Conservation (phyloP, 345 rosid species). For the Pelargonium nanum region DNA sequence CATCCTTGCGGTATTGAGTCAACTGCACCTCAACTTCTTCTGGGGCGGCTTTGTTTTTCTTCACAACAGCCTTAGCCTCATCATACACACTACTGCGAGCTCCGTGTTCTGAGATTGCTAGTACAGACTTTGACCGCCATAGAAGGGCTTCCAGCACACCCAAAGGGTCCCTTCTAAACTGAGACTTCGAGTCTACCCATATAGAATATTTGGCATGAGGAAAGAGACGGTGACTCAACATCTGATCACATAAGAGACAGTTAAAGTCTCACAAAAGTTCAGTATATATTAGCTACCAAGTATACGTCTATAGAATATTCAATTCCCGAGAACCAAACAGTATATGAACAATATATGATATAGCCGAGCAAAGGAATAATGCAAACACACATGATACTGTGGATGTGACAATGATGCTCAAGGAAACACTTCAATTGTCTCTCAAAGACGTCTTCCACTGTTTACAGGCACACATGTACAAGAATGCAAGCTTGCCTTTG, state of each 20-base stretch:
- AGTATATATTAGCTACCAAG: slow-evolving; percentile 5
- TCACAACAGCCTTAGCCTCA: slow-evolving; percentile 81
- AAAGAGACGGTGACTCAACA: slow-evolving; percentile 90
- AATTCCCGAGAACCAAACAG: not conserved
- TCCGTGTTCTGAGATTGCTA: slow-evolving; percentile 94
- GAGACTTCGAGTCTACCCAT: slow-evolving; percentile 98
- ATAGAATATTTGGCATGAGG: slow-evolving; percentile 65
- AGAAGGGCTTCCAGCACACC: slow-evolving; percentile 88
- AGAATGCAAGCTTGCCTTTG: no score
- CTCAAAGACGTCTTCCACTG: no score
- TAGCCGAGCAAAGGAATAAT: no score
- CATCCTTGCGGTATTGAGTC: slow-evolving; percentile 56
- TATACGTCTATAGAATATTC: not conserved
- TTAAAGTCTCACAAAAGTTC: not conserved
- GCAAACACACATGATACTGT: no score
- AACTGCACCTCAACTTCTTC: slow-evolving; percentile 83
- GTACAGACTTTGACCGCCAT: slow-evolving; percentile 74
- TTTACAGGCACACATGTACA: no score
- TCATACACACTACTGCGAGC: slow-evolving; percentile 93
- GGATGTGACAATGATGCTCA: no score
- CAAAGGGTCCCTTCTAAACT: slow-evolving; percentile 88
- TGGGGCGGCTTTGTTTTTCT: slow-evolving; percentile 83
- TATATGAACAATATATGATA: not conserved
- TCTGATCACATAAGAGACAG: slow-evolving; percentile 28
- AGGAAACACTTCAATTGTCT: no score